A percentile compares a stretch with the other conserved stretches of the same genome.
phyloP scores from a whole-genome alignment of 495 filamentous ascomycete genomes.

The Aspergillus saccharolyticus region DNA sequence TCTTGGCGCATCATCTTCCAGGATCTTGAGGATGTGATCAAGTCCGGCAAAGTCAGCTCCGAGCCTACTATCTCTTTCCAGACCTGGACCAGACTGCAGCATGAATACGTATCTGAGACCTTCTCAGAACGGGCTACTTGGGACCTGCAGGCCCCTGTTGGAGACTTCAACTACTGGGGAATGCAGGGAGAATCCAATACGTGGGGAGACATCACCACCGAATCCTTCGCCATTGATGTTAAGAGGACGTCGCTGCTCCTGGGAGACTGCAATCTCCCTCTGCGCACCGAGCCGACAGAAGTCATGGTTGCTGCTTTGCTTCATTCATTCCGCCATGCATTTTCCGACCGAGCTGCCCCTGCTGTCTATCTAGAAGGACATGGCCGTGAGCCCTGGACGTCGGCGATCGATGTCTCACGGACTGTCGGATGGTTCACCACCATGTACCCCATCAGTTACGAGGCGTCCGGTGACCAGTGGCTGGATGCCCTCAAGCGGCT shows the following conservation, averaged over 20 bases:
- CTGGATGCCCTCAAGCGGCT: not conserved
- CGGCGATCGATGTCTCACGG: conserved; percentile 35
- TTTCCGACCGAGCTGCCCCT: conserved; percentile 42
- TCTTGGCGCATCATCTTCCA: conserved; percentile 52
- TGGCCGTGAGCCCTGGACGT: conserved; percentile 38
- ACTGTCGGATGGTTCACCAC: conserved; percentile 52
- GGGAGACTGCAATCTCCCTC: not conserved
- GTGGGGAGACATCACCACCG: not conserved
- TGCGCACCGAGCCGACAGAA: conserved; percentile 23
- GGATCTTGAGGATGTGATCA: conserved; percentile 47
- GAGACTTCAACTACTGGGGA: conserved; percentile 24
- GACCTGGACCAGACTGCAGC: conserved; percentile 39
- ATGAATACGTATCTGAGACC: too few relatives aligned
- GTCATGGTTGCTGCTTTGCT: conserved; percentile 31
- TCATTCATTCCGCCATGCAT: conserved; percentile 31
- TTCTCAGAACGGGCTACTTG: too few relatives aligned
- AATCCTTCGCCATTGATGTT: not conserved
- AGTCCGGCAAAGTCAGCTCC: conserved; percentile 15
- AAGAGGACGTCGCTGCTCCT: not conserved
- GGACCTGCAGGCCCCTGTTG: too few relatives aligned
- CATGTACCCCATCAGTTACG: conserved; percentile 21
- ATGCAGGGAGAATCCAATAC: not conserved
- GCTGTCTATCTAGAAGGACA: conserved; percentile 45
- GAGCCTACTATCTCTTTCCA: conserved; percentile 45
- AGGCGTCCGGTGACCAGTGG: not conserved